Evolutionary conservation across 2,329 filamentous ascomycete genomes (phyloP), one percentile per base, ranked within the genome.

Genomic region (Pestalotiopsis sp.): DNA sequence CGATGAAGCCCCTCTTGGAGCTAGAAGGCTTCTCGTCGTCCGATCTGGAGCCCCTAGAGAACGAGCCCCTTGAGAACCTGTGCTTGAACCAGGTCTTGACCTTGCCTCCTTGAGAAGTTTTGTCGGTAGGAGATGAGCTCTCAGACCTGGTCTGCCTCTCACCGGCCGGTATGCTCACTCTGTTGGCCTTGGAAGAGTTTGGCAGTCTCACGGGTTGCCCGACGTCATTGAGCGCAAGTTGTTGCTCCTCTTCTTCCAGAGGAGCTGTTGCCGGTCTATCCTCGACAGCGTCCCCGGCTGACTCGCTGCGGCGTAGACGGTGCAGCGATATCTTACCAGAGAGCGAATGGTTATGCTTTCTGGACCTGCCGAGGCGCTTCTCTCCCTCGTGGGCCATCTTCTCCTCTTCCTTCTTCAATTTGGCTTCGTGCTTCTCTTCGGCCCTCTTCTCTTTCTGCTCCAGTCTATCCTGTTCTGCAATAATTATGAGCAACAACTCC

Each of bases 71-170:
- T 0, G 81, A 83, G 69, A 89, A 85, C 5, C 83, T 85, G 27
- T 83, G 85, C 75, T 85, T 88, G 66, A 90, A 80, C 87, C 87
- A 89, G 52, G 81, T 82, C 72, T 83, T 88, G 58, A 87, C 83
- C 39, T 68, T 73, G 41, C 73, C 72, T 11, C 70, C 71, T 2
- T 73, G 72, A 7, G 68, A 67, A 3, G 58, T 52, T n/a, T 66
- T 66, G 23, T 66, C 64, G 69, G 71, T 73, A 36, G 41, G 67
- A 41, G 66, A 71, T 11, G 71, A 69, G 20, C 69, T 71, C 20
- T 67, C 69, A 11, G 71, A 71, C 27, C 69, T 67, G 2, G 71
- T 67, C 4, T 71, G n/a, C 14, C 68, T 57, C 17, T 70, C 71
- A 2, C 67, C 61, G 9, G 69, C 71, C n/a, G 64, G 59, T 4